Evolutionary conservation across 495 filamentous ascomycete species (phyloP).

Genomic region (Annulohypoxylon stygium): DNA sequence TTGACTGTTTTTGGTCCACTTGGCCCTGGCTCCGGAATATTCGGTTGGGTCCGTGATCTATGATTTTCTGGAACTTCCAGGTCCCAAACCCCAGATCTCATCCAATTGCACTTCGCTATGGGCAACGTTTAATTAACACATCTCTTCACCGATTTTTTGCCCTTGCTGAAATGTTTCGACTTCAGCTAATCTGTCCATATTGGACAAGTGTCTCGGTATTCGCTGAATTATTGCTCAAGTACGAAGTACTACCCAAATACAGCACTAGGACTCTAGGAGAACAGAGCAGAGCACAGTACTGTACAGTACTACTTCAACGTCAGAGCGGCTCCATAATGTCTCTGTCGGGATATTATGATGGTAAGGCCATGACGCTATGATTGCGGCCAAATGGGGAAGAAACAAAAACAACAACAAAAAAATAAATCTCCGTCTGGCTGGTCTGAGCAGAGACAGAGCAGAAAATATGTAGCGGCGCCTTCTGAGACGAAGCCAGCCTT

Average conservation of each 20-base stretch:
- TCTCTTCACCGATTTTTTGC: conserved; percentile 51
- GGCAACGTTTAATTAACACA: conserved; percentile 42
- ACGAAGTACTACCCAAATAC: conserved; percentile 7
- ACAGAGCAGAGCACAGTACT: background rate
- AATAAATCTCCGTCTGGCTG: conserved; percentile 33
- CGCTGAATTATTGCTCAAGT: background rate
- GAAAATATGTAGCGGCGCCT: conserved; percentile 33
- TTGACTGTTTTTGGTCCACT: background rate
- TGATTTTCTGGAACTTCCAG: conserved; percentile 34
- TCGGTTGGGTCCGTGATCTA: conserved; percentile 37
- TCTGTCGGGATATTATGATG: conserved; percentile 14
- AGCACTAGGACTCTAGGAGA: background rate
- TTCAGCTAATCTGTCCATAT: conserved; percentile 17
- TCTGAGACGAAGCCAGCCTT: conserved; percentile 42
- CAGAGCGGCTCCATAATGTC: conserved; percentile 6
- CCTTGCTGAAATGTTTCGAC: conserved; percentile 30
- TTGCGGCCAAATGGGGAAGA: conserved; percentile 14
- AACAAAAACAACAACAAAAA: conserved; percentile 16
- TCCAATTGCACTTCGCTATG: conserved; percentile 41
- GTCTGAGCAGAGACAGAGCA: background rate
- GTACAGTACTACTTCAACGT: background rate
- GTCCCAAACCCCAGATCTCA: conserved; percentile 36
- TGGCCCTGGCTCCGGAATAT: conserved; percentile 26
- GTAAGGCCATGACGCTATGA: conserved; percentile 8
- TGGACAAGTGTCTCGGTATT: conserved; percentile 1